These are phyloP conservation scores for Stephania japonica DNA, from an alignment of 164 flowering plant species.

Conservation along the genomic window DNA sequence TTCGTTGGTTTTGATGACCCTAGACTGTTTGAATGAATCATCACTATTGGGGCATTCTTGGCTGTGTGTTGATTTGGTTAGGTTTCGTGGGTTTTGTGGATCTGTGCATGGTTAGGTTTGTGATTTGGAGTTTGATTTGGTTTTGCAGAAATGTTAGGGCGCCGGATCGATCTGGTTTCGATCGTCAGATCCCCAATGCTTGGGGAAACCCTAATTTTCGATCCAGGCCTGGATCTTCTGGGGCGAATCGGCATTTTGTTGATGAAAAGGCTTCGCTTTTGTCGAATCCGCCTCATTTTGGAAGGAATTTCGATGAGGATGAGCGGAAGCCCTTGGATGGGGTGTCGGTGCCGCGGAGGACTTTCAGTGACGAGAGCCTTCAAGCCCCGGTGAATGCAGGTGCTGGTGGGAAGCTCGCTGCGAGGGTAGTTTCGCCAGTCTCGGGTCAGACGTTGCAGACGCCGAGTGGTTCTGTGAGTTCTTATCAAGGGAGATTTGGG, in stretches of 20 bases:
- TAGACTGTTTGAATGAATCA: slow-evolving; percentile 5
- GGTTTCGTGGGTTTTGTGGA: background rate
- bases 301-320: slow-evolving; percentile 90
- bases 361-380: slow-evolving; percentile 56
- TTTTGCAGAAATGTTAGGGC: slow-evolving; percentile 51
- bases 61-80: background rate
- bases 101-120: background rate
- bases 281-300: slow-evolving; percentile 40
- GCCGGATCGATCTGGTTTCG: slow-evolving; percentile 50
- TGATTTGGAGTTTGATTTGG: background rate
- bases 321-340: slow-evolving; percentile 93
- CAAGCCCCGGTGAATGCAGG: slow-evolving; percentile 26
- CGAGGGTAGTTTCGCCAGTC: slow-evolving; percentile 22
- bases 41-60: background rate
- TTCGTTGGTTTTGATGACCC: background rate
- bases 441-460: slow-evolving; percentile 22
- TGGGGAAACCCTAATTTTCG: slow-evolving; percentile 65
- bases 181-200: slow-evolving; percentile 36
- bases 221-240: slow-evolving; percentile 66
- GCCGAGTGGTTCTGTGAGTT: slow-evolving; percentile 9
- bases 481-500: slow-evolving; percentile 22
- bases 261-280: slow-evolving; percentile 73
- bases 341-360: slow-evolving; percentile 41
- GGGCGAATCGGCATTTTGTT: slow-evolving; percentile 45
- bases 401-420: slow-evolving; percentile 18